Percentiles rank a stretch among this genome's conserved stretches.
These are phyloP conservation scores for Leccinum cinnamomeum DNA, from an alignment of 1,284 basidiomycete genomes.

Conservation along the genomic window DNA sequence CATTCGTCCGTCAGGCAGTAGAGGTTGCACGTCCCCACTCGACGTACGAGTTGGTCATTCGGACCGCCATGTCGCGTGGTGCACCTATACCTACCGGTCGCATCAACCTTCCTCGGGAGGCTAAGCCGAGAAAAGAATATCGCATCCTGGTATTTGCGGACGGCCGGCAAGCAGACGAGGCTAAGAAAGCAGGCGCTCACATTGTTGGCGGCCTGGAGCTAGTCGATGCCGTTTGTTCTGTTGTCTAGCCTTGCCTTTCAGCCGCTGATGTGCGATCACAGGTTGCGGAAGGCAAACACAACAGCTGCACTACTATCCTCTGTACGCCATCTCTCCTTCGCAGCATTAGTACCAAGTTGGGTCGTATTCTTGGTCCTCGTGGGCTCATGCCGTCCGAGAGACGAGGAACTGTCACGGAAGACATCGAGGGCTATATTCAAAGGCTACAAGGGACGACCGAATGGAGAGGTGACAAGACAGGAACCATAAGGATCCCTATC, in stretches of 20 bases:
- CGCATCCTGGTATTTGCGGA: conserved; percentile 88
- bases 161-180: conserved; percentile 73
- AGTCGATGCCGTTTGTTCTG: conserved; percentile 66
- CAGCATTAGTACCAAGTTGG: conserved; percentile 78
- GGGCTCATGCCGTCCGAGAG: conserved; percentile 95
- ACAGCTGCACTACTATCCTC: conserved; percentile 77
- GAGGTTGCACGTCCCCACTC: conserved; percentile 75
- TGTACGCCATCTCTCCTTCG: conserved; percentile 81
- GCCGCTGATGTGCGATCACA: conserved; percentile 30
- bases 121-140: conserved; percentile 68
- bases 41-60: conserved; percentile 79
- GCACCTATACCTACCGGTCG: conserved; percentile 80
- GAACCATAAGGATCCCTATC: conserved; percentile 81
- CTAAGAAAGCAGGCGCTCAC: conserved; percentile 79
- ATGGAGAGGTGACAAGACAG: conserved; percentile 90
- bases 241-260: conserved; percentile 1
- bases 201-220: conserved; percentile 86
- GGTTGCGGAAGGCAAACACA: conserved; percentile 66
- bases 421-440: conserved; percentile 78
- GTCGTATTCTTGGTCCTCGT: conserved; percentile 88
- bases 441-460: conserved; percentile 83
- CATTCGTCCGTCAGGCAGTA: conserved; percentile 56
- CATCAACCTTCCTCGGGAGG: conserved; percentile 68
- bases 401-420: conserved; percentile 91
- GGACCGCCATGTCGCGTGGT: conserved; percentile 74